Base-by-base conservation (phyloP, 345 rosid genomes). In the Punica granatum region DNA sequence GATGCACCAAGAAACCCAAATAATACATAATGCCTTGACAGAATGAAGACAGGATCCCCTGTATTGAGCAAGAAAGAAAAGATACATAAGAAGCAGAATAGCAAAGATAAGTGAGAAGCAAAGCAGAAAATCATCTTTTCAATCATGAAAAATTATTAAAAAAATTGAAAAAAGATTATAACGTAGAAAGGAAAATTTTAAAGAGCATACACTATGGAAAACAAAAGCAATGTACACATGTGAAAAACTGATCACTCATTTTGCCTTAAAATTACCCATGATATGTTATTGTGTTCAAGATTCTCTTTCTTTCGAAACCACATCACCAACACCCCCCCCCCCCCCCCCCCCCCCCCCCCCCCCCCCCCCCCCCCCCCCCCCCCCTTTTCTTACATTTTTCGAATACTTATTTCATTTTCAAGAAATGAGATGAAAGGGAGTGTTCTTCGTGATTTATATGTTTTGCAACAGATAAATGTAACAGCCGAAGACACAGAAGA, bases 1-100 rank as follows among this genome's bases (percentile, higher is more conserved):
- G 60, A 81, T 65, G 78, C 85, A 85, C 53, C 82, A 83, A 37
- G 88, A 80, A 67, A 87, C 78, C 77, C 81, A 75, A 74, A 83
- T 65, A 63, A 79, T 41, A 62, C 56, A 75, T 66, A 80, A 76
- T 66, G 78, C 76, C 77, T 70, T 81, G 60, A 75, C 79, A 53
- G 72, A 75, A 63, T 46, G 3, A 30, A 56, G 69, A 75, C 70
- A 73, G 69, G 76, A 69, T 51, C 73, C 79, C 91, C 91, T 85
- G 94, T 63, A 82, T 61, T 43, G 70, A 77, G 44, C 73, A 65
- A 59, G 63, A 70, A 59, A 43, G 72, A 70, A 11, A 8, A 58
- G 23, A 42, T 41, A 46, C 15, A 36, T 51, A 53, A 23, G 67
- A 5, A 30, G 13, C 16, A 62, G 6, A 69, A 23, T 11, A 1